These are phyloP conservation scores for Starmerella gropengiesseri DNA, from an alignment of 805 yeast genomes.

Conservation along the genomic window DNA sequence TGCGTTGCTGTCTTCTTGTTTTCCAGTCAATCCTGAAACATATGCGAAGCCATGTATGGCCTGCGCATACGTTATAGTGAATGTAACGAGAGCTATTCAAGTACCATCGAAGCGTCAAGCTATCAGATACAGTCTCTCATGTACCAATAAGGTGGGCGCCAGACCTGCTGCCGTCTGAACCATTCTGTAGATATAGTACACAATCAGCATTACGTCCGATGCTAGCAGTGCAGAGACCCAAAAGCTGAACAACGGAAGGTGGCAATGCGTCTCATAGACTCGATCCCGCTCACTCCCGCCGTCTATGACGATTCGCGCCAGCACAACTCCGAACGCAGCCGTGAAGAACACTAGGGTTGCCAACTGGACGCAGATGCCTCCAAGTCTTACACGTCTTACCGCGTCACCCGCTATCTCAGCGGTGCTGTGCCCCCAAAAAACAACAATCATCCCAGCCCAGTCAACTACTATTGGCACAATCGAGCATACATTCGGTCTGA, in stretches of 20 bases:
- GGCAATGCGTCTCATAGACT: not conserved
- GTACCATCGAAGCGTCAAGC: not conserved
- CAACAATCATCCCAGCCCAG: slow-evolving; percentile 49
- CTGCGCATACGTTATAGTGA: not conserved
- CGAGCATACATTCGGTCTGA: slow-evolving; percentile 50
- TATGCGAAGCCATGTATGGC: not conserved
- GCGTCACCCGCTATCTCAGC: slow-evolving; percentile 34
- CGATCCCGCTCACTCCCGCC: not conserved
- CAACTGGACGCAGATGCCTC: not conserved
- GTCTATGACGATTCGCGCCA: not conserved
- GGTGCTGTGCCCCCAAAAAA: slow-evolving; percentile 64
- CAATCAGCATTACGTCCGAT: not conserved
- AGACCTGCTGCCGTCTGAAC: not conserved
- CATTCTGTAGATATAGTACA: not conserved
- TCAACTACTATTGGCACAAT: slow-evolving; percentile 57
- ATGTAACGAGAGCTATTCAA: not conserved
- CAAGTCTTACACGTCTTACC: not conserved
- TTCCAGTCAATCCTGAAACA: too few species aligned
- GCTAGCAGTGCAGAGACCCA: not conserved
- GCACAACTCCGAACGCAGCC: not conserved
- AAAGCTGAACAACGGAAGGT: not conserved
- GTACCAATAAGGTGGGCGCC: not conserved
- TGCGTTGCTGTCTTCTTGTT: too few species aligned
- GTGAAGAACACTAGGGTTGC: not conserved
- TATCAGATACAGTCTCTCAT: not conserved